Conservation (phyloP, 805 yeast species). For the Saturnispora sekii region DNA sequence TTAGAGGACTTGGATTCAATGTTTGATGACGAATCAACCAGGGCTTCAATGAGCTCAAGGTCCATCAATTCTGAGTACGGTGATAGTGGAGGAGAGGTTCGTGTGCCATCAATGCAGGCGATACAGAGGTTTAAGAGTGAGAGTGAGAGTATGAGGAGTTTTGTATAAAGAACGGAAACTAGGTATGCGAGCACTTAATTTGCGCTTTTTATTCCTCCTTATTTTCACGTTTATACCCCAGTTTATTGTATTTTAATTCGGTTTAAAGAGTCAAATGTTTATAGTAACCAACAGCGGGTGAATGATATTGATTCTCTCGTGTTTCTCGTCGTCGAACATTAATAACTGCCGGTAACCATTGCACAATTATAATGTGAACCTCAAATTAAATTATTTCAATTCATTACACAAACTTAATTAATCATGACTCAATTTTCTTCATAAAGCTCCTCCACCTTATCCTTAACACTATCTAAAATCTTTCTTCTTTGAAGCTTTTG, state of each 20-base stretch:
- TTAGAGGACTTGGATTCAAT: constrained; percentile 89
- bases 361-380: too few species aligned
- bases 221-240: too few species aligned
- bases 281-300: too few species aligned
- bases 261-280: too few species aligned
- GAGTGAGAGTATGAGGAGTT: constrained; percentile 29
- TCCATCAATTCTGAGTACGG: neutral
- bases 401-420: too few species aligned
- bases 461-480: constrained; percentile 62
- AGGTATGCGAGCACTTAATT: too few species aligned
- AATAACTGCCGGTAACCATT: too few species aligned
- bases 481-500: constrained; percentile 92
- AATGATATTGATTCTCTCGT: too few species aligned
- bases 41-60: constrained; percentile 16
- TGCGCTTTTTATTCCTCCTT: too few species aligned
- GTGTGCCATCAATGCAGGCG: constrained; percentile 29
- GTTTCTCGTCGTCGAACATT: too few species aligned
- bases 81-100: constrained; percentile 17
- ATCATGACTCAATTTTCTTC: constrained; percentile 9
- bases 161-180: constrained; percentile 10
- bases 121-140: constrained; percentile 28
- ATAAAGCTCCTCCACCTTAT: constrained; percentile 61
- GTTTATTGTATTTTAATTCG: too few species aligned
- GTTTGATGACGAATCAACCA: constrained; percentile 53
- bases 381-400: too few species aligned